These are phyloP conservation scores for Rossbeevera mucosa DNA, from an alignment of 768 basidiomycete species.

Conservation along the genomic window DNA sequence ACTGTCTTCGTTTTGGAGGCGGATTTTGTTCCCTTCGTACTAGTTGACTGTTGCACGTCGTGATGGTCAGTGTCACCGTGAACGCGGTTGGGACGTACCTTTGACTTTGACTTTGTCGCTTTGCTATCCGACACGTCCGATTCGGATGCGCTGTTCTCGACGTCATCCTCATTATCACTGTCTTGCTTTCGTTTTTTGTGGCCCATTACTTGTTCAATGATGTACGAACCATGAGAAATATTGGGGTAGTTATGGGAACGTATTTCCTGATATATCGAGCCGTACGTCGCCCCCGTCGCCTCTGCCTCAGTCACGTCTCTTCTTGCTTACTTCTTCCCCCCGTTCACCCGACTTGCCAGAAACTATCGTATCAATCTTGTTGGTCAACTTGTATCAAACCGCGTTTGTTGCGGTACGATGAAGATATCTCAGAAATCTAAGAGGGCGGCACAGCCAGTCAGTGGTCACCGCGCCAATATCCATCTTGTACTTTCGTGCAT, in stretches of 20 bases:
- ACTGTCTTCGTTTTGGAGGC: conserved; percentile 16
- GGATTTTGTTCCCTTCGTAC: conserved; percentile 9
- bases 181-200: conserved; percentile 18
- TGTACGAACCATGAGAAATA: conserved; percentile 2
- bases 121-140: conserved; percentile 12
- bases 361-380: conserved; percentile 5
- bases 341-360: conserved; percentile 6
- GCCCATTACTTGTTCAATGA: conserved; percentile 3
- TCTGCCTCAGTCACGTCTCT: conserved; percentile 2
- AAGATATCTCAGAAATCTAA: conserved; percentile 85
- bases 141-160: conserved; percentile 11
- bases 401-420: conserved; percentile 63
- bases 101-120: conserved; percentile 13
- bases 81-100: conserved; percentile 10
- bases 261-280: conserved; percentile 32
- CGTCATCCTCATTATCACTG: conserved; percentile 15
- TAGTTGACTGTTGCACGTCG: background rate
- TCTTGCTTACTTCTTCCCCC: conserved; percentile 14
- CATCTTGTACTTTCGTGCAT: conserved; percentile 1
- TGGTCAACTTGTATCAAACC: conserved; percentile 16
- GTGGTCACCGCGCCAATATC: conserved; percentile 24
- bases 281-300: conserved; percentile 20
- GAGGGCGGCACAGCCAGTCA: conserved; percentile 73
- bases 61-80: background rate
- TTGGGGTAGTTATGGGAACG: conserved; percentile 14